A percentile compares a stretch with the other conserved stretches of the same genome.
Evolutionary conservation across 2,329 filamentous ascomycete genomes (phyloP).

Genomic region (Aspergillus amoenus): DNA sequence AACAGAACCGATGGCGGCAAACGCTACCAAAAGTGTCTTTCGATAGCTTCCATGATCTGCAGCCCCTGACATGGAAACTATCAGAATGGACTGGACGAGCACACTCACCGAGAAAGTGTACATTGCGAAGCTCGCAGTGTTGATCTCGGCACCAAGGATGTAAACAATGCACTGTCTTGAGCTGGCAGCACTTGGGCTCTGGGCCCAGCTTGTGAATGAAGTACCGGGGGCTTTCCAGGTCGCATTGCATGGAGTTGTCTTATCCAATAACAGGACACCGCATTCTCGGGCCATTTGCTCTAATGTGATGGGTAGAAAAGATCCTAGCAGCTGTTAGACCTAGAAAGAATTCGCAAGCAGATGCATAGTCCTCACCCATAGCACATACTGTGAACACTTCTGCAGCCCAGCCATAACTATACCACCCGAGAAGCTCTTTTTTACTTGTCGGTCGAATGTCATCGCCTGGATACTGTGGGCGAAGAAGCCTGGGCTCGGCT

Average conservation of each 20-base stretch:
- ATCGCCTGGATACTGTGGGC: constrained; percentile 71
- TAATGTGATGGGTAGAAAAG: constrained; percentile 92
- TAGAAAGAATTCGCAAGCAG: constrained; percentile 7
- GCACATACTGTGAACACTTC: constrained; percentile 96
- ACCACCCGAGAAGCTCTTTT: constrained; percentile 91
- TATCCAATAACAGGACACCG: constrained; percentile 80
- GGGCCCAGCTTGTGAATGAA: neutral
- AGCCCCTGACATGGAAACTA: constrained; percentile 93
- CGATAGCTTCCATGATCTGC: constrained; percentile 92
- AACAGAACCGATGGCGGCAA: constrained; percentile 77
- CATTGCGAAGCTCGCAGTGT: constrained; percentile 96
- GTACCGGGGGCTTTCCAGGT: constrained; percentile 50
- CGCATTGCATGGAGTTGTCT: constrained; percentile 69
- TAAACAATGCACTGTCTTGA: constrained; percentile 76
- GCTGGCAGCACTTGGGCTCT: constrained; percentile 22
- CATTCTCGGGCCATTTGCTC: constrained; percentile 92
- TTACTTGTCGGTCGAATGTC: constrained; percentile 83
- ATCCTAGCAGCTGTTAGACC: constrained; percentile 55
- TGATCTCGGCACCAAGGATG: constrained; percentile 80
- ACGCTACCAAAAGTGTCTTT: constrained; percentile 81
- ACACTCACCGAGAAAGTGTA: constrained; percentile 96
- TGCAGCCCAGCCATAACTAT: constrained; percentile 92
- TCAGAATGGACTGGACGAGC: constrained; percentile 80
- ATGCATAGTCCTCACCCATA: constrained; percentile 52
- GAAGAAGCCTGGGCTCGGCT: constrained; percentile 26